Conservation (phyloP, 2,329 filamentous ascomycete genomes). For the Ophiostoma piceae region DNA sequence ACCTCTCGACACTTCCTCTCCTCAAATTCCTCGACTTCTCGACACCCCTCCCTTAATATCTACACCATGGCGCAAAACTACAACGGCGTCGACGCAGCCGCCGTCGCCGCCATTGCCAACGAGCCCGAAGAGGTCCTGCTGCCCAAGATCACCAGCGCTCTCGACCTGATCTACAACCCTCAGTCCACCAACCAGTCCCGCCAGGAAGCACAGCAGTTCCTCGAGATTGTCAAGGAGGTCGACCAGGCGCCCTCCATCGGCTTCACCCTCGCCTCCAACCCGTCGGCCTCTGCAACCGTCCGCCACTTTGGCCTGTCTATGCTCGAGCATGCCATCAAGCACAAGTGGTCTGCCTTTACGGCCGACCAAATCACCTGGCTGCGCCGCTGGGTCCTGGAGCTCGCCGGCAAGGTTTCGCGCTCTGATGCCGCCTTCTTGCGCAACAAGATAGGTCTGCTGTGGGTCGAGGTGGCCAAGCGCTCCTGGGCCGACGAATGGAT, state of each 20-base stretch:
- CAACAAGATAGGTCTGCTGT: conserved; percentile 91
- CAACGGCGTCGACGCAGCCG: not conserved
- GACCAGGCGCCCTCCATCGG: conserved; percentile 78
- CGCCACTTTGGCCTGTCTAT: conserved; percentile 92
- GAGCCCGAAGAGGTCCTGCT: conserved; percentile 39
- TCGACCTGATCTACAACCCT: conserved; percentile 81
- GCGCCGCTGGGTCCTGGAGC: conserved; percentile 69
- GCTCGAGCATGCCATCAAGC: conserved; percentile 82
- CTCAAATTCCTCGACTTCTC: not conserved
- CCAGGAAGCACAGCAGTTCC: conserved; percentile 74
- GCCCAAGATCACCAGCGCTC: conserved; percentile 70
- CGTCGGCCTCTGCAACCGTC: conserved; percentile 69
- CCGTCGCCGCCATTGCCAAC: conserved; percentile 14
- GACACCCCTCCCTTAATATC: not conserved
- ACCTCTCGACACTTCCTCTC: too few species aligned
- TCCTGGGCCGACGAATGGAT: conserved; percentile 91
- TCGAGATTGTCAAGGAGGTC: conserved; percentile 78
- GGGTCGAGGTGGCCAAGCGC: conserved; percentile 91
- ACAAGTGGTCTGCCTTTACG: conserved; percentile 72
- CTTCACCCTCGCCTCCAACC: conserved; percentile 72
- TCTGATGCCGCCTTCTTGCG: conserved; percentile 77
- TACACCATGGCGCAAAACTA: conserved; percentile 1
- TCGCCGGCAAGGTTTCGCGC: conserved; percentile 65
- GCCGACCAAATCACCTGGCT: conserved; percentile 62
- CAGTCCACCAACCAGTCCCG: conserved; percentile 75